Base-by-base conservation (phyloP, 768 basidiomycete species). In the Naganishia vaughanmartiniae region DNA sequence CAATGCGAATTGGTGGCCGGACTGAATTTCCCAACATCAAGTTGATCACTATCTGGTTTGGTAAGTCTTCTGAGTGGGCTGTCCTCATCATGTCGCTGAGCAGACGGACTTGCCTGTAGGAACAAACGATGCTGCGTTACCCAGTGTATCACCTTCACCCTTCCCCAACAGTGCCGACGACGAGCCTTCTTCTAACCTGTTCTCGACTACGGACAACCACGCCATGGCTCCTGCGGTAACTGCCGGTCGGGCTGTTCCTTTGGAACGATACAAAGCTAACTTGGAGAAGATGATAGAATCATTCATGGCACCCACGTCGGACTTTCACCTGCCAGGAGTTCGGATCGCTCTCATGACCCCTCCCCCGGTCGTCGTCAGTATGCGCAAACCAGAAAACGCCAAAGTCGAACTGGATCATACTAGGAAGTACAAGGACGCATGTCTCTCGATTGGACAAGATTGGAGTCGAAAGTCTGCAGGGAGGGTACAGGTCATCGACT, bases 1-100 rank as follows among this genome's bases (percentile, higher is more conserved):
- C 87, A 15, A 86, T 84, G 70, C 83, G 80, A 73, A n/a, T n/a
- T 74, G 83, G 6, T n/a, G 84, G 85, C 66, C 84, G 82, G 65
- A 74, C 78, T 24, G 81, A 84, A 57, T 82, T 83, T 19, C 88
- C 89, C 7, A 86, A 84, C 54, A 84, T 93, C 45, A 87, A 86
- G 48, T 79, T 94, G 24, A 83, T 94, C 70, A 87, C 87, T 7
- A 87, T 95, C 76, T 96, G 92, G 92, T 90, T 91, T 71, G 93
- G 93, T 58, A 15, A 51, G 33, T 73, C 72, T 19, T 10, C 28
- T 34, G 48, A 39, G n/a, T n/a, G 2, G 56, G 48, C 1, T 15
- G 36, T 0, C 31, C 0, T 26, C 3, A 21, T 31, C 39, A 14
- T 36, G 34, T 12, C 12, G 12, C 34, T 36, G 34, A 36, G 34